phyloP scores from a whole-genome alignment of 1,284 basidiomycete species.

The Bjerkandera adusta region DNA sequence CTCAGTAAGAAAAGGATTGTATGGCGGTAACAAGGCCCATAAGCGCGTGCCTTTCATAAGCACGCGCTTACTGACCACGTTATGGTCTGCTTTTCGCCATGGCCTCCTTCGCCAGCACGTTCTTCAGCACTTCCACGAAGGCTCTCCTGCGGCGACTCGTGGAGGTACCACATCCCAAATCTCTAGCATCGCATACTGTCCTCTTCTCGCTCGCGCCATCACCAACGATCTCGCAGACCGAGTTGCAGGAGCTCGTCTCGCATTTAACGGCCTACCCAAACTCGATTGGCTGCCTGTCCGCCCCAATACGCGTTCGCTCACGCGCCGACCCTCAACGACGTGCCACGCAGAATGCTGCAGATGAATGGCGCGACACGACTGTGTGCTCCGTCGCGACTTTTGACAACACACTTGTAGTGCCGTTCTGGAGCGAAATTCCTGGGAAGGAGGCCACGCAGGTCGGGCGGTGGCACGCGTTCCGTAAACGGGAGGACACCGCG shows the following conservation, averaged over 20 bases:
- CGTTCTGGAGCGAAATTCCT: constrained; percentile 60
- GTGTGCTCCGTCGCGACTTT: constrained; percentile 54
- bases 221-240: neutral
- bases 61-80: too few relatives aligned
- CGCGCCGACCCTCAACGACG: constrained; percentile 7
- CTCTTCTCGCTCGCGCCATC: constrained; percentile 8
- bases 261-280: constrained; percentile 40
- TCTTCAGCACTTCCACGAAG: neutral
- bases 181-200: neutral
- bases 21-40: too few relatives aligned
- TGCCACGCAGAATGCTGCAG: constrained; percentile 8
- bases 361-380: constrained; percentile 20
- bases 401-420: constrained; percentile 34
- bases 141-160: neutral
- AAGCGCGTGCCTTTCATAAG: too few relatives aligned
- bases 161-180: neutral
- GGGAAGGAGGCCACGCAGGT: constrained; percentile 58
- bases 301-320: constrained; percentile 35
- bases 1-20: too few relatives aligned
- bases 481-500: constrained; percentile 26
- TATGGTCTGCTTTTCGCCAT: too few relatives aligned
- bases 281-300: constrained; percentile 60
- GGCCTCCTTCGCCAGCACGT: neutral
- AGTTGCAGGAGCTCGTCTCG: constrained; percentile 43
- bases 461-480: constrained; percentile 62